Base-by-base conservation (phyloP, 1,284 basidiomycete species). In the Marasmius oreades region DNA sequence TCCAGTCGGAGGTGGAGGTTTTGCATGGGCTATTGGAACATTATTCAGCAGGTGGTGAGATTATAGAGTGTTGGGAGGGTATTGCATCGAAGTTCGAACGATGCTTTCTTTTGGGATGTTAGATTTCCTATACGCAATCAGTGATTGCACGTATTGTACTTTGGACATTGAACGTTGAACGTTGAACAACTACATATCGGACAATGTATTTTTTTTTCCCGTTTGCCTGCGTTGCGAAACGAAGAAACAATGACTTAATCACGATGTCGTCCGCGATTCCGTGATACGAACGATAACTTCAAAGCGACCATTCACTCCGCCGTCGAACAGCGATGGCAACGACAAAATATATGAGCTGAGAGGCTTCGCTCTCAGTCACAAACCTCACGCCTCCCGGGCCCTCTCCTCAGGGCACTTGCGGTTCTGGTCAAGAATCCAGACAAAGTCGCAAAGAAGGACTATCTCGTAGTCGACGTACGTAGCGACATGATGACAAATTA, bases 381-480 rank as follows among this genome's bases (percentile, higher is more conserved):
- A 11, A 16, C 7, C 14, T 33, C 28, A 31, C 28, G 12, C 20
- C 20, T 24, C 18, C 47, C 2, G 18, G 6, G 31, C n/a, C 33
- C 10, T 31, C 14, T n/a, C 28, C n/a, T n/a, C n/a, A n/a, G 92
- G 88, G 84, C 89, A 67, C 81, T 92, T 39, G 82, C 82, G 31
- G 69, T 71, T 20, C 69, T 90, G 58, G 84, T 92, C 62, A 89
- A 85, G 69, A 77, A 75, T 62, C 39, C 39, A 14, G 79, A 78
- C 55, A 84, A 85, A 63, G 72, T 76, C 44, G 71, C 81, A 11
- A 70, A 74, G 64, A 81, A 82, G 66, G 88, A 91, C 66, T 92
- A 85, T 66, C 70, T 86, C 37, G 77, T 92, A 39, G 78, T 92
- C 39, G 90, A 92, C 67, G 90, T 92, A 33, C 84, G 90, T 16